A percentile compares a stretch with the other conserved stretches of the same genome.
phyloP scores from a whole-genome alignment of 192 early-diverging fungal genomes.

The Coemansia asiatica region DNA sequence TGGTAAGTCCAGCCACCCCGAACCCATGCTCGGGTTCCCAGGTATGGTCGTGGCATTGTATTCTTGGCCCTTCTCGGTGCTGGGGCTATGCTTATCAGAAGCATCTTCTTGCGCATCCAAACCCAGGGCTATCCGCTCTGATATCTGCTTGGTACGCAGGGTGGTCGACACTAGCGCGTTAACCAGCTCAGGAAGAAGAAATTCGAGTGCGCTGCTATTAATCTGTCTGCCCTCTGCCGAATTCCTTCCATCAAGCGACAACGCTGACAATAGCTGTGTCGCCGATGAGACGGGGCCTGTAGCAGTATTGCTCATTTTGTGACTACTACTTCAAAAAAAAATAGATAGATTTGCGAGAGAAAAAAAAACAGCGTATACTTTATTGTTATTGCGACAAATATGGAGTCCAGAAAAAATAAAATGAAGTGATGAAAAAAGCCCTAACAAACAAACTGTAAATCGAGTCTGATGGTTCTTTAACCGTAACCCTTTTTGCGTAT shows the following conservation, averaged over 20 bases:
- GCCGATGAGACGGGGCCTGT: slow-evolving; percentile 5
- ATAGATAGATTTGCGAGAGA: no score
- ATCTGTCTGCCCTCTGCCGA: slow-evolving; percentile 33
- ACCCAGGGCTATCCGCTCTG: slow-evolving; percentile 22
- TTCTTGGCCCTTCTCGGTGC: neutral
- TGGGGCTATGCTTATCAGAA: neutral
- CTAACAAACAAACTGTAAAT: no score
- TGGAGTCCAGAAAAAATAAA: no score
- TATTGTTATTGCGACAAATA: no score
- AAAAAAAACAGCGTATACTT: no score
- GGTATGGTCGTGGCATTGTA: neutral
- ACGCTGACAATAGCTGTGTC: slow-evolving; percentile 29
- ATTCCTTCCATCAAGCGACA: slow-evolving; percentile 38
- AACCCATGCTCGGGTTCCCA: slow-evolving; percentile 7
- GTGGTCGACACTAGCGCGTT: slow-evolving; percentile 39
- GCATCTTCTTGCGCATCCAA: slow-evolving; percentile 6
- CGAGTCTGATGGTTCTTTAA: no score
- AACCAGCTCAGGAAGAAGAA: slow-evolving; percentile 48
- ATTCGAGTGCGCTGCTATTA: slow-evolving; percentile 40
- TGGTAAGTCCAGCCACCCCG: slow-evolving; percentile 46
- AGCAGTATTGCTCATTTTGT: slow-evolving; percentile 7
- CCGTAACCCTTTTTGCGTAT: no score
- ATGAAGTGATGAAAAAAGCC: no score
- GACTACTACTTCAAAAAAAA: neutral
- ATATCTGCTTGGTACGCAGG: slow-evolving; percentile 18